Conservation (phyloP, 768 basidiomycete species). For the Tricholoma terreum region DNA sequence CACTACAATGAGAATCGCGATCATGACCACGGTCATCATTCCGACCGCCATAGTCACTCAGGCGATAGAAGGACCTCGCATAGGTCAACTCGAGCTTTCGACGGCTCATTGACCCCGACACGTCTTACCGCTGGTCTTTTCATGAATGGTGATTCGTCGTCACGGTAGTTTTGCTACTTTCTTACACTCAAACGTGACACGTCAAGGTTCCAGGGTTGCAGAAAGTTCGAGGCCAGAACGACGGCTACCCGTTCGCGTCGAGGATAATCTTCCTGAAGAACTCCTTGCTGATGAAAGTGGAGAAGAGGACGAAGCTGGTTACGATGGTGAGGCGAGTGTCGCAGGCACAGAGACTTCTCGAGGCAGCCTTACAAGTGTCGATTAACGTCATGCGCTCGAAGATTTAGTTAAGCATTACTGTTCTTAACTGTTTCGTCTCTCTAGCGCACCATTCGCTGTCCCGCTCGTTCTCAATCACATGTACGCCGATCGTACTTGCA, state of each 20-base stretch:
- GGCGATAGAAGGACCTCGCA: neutral
- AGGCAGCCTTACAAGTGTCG: slow-evolving; percentile 52
- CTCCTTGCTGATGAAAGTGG: neutral
- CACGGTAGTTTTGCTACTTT: slow-evolving; percentile 20
- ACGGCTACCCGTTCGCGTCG: neutral
- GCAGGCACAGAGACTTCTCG: slow-evolving; percentile 40
- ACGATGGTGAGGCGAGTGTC: slow-evolving; percentile 37
- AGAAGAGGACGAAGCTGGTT: slow-evolving; percentile 22
- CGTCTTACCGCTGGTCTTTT: slow-evolving; percentile 34
- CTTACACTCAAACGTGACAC: slow-evolving; percentile 8
- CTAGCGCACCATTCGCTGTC: neutral
- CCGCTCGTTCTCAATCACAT: too few species aligned
- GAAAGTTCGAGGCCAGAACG: neutral
- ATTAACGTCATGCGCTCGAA: slow-evolving; percentile 22
- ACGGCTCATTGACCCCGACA: slow-evolving; percentile 28
- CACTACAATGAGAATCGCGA: slow-evolving; percentile 11
- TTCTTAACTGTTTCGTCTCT: neutral
- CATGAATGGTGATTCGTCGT: slow-evolving; percentile 50
- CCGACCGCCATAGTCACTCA: neutral
- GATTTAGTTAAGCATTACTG: neutral
- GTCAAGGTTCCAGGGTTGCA: slow-evolving; percentile 8
- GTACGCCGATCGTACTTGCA: too few species aligned
- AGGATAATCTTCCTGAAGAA: neutral
- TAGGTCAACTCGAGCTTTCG: slow-evolving; percentile 17
- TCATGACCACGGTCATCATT: slow-evolving; percentile 7